Base-by-base conservation (phyloP, 345 rosid genomes). In the Gossypium raimondii region DNA sequence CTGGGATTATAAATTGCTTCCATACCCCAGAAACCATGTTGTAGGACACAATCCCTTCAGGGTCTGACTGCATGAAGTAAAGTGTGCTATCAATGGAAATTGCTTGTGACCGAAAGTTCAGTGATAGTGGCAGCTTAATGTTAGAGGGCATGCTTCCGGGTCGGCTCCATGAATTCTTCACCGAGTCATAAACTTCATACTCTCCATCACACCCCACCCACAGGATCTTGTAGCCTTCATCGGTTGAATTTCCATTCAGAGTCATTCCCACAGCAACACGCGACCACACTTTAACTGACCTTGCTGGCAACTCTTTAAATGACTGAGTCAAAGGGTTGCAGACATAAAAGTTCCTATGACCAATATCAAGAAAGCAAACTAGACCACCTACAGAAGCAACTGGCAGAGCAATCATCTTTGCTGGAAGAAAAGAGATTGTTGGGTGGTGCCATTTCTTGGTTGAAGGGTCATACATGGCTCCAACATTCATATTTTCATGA, bases 191-290 rank as follows among this genome's bases (percentile, higher is more conserved):
- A 67, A 95, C 84, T 83, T 89, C 98, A n/a, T 84, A 91, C 83
- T 93, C 99, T 20, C 99, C 98, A 76, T 95, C 90, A 80, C 92
- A 89, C 67, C 97, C 93, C 67, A 93, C 87, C 99, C 98, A 95
- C 74, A 95, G 29, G 65, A 95, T 84, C 85, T 91, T 91, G 73
- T 95, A 95, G 52, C 94, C 96, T 70, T 81, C 81, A 53, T 79
- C 73, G n/a, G 85, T 73, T 60, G 90, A 79, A 74, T 73, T 85
- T 20, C 88, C 84, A 67, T 88, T 89, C 77, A 91, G 55, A 73
- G 93, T 87, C 98, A 95, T 95, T 56, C 97, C 99, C 55, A 93
- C 96, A 27, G 97, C 97, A 68, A 95, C 85, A 7, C 93, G 93
- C 9, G 98, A 93, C 99, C 93, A 90, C 58, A 95, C 96, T 80